These are phyloP conservation scores for Curvularia verruculosa DNA, from an alignment of 2,329 filamentous ascomycete species.

Conservation along the genomic window DNA sequence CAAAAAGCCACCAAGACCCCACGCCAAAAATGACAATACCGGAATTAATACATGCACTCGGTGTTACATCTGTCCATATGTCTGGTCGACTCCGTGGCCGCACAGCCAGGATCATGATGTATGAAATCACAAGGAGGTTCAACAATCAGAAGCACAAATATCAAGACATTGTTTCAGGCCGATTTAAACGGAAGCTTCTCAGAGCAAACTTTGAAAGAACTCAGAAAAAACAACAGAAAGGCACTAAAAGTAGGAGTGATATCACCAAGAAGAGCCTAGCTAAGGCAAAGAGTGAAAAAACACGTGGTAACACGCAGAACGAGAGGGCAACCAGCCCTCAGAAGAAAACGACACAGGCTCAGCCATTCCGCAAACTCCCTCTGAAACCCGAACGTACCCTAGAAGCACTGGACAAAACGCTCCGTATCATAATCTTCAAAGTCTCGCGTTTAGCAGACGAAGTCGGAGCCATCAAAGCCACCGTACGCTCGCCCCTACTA, in stretches of 20 bases:
- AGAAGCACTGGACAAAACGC: background rate
- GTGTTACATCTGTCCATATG: constrained; percentile 1
- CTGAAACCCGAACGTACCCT: background rate
- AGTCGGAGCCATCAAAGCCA: background rate
- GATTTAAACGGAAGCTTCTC: background rate
- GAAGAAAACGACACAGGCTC: background rate
- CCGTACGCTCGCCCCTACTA: background rate
- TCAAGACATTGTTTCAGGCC: background rate
- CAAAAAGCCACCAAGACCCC: background rate
- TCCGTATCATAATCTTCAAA: background rate
- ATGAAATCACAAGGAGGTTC: constrained; percentile 1
- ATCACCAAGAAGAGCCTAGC: background rate
- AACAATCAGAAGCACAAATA: background rate
- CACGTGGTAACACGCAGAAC: background rate
- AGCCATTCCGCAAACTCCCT: constrained; percentile 1
- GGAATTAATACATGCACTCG: constrained; percentile 1
- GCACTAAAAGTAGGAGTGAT: background rate
- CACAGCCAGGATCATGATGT: constrained; percentile 7
- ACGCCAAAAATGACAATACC: constrained; percentile 2
- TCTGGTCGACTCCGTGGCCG: constrained; percentile 6
- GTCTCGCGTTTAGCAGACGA: constrained; percentile 5
- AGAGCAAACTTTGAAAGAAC: background rate
- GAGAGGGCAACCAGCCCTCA: background rate
- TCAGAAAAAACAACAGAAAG: background rate
- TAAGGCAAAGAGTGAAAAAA: background rate